phyloP scores from a whole-genome alignment of 75 land plant species.

The Picea glauca region DNA sequence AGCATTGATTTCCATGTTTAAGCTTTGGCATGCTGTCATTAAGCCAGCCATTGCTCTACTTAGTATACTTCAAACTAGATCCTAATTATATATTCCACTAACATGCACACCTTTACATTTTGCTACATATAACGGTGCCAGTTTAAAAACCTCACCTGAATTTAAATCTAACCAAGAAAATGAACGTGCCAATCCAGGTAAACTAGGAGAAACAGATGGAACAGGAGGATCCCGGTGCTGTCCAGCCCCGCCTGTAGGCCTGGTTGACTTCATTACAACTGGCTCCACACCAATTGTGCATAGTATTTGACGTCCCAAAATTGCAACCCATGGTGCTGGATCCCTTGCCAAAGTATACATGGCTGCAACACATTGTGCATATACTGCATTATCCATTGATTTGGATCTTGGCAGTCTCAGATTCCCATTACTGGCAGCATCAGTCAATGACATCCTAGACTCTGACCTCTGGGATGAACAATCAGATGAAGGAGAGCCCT shows the following conservation, averaged over 20 bases:
- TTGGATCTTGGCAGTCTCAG: conserved; percentile 40
- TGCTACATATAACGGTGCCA: background rate
- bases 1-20: background rate
- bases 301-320: conserved; percentile 64
- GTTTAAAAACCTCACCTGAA: conserved; percentile 37
- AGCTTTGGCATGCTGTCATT: background rate
- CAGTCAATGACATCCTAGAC: conserved; percentile 40
- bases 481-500: conserved; percentile 83
- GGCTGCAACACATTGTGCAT: conserved; percentile 68
- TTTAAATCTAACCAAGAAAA: conserved; percentile 89
- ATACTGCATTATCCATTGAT: conserved; percentile 66
- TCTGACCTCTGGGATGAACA: conserved; percentile 72
- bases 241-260: conserved; percentile 23
- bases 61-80: background rate
- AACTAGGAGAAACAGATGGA: conserved; percentile 32
- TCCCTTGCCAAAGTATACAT: conserved; percentile 78
- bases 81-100: background rate
- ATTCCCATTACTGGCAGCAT: conserved; percentile 64
- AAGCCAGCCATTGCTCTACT: background rate
- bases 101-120: background rate
- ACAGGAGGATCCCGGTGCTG: conserved; percentile 50
- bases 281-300: conserved; percentile 88
- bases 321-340: conserved; percentile 80
- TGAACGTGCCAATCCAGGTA: conserved; percentile 73
- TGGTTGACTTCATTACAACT: conserved; percentile 48